phyloP scores from a whole-genome alignment of 371 early-diverging fungal species.

The Haplosporangium sp. region DNA sequence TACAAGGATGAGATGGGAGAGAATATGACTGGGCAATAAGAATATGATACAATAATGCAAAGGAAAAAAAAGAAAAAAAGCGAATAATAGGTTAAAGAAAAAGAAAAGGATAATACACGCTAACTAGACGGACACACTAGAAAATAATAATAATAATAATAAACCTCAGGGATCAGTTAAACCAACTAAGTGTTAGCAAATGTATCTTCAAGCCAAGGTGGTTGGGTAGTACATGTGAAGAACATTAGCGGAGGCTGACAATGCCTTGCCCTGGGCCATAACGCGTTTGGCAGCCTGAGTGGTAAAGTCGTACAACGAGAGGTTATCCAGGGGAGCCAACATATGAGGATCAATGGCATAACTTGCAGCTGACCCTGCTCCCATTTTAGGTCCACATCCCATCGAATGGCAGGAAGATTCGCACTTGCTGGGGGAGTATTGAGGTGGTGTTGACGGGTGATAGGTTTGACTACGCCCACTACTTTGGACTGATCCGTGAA shows the following conservation, averaged over 20 bases:
- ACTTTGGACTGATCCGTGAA: not conserved
- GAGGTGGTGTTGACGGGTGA: conserved; percentile 26
- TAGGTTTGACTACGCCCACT: not conserved
- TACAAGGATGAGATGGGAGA: not conserved
- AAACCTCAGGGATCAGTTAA: not conserved
- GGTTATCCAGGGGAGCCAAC: conserved; percentile 42
- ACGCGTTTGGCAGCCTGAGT: conserved; percentile 53
- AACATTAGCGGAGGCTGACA: conserved; percentile 35
- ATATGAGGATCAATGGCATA: conserved; percentile 43
- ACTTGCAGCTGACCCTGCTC: not conserved
- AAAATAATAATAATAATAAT: not conserved
- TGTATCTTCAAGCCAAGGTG: conserved; percentile 21
- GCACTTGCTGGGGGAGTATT: conserved; percentile 19
- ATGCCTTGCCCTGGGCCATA: conserved; percentile 49
- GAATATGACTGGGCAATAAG: not conserved
- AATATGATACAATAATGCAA: not conserved
- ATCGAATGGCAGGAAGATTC: conserved; percentile 18
- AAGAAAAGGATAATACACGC: conserved; percentile 1
- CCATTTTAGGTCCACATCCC: conserved; percentile 11
- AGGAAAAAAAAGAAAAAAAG: not conserved
- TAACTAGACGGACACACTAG: not conserved
- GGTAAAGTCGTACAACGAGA: conserved; percentile 45
- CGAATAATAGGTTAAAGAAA: not conserved
- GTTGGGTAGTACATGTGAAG: conserved; percentile 44
- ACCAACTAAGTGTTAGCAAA: not conserved